These are phyloP conservation scores for Solanum lignicaule DNA, from an alignment of 257 asterid species.

Conservation along the genomic window DNA sequence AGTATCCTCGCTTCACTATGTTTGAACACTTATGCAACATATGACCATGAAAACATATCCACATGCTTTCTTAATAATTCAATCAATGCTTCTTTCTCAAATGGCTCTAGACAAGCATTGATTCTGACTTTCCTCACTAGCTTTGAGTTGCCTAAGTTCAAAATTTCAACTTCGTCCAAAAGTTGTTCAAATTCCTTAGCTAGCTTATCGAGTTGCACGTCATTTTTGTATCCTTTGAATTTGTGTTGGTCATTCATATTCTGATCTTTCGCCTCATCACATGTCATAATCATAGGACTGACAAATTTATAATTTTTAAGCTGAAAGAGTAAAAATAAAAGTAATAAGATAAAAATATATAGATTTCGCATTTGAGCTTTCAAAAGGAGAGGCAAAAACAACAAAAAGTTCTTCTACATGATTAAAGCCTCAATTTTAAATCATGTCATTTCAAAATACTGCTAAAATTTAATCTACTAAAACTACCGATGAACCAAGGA, in stretches of 20 bases:
- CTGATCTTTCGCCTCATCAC: background rate
- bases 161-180: background rate
- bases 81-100: background rate
- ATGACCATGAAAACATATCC: background rate
- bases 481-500: background rate
- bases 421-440: background rate
- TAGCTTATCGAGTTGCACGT: background rate
- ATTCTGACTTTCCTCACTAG: background rate
- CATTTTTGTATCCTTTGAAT: background rate
- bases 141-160: background rate
- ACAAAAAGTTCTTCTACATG: background rate
- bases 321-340: background rate
- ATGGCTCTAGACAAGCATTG: background rate
- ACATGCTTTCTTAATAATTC: background rate
- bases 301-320: background rate
- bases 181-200: background rate
- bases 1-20: background rate
- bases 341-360: background rate
- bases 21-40: too few relatives aligned
- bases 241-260: background rate
- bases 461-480: background rate
- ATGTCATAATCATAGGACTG: background rate
- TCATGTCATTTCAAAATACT: background rate
- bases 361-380: background rate
- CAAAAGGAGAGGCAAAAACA: background rate